Percentiles rank a stretch among this genome's conserved stretches.
Conservation (phyloP, 208 protist genomes). For the Giardia duodenalis region DNA sequence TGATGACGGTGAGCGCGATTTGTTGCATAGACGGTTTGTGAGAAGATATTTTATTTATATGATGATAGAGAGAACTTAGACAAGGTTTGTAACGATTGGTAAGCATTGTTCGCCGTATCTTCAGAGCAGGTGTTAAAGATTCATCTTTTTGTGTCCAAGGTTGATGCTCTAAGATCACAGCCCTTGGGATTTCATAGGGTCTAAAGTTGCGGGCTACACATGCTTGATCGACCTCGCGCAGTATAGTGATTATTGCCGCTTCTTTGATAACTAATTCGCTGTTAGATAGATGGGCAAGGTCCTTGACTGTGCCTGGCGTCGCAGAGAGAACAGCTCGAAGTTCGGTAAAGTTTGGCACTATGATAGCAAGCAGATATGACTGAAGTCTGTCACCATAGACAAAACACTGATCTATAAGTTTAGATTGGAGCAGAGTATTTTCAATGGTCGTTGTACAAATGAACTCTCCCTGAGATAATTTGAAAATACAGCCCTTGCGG, state of each 20-base stretch:
- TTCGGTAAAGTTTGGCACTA: conserved; percentile 13
- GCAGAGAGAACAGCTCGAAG: not conserved
- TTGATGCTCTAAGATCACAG: not conserved
- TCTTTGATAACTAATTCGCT: not conserved
- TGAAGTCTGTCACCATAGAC: conserved; percentile 25
- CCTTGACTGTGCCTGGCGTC: not conserved
- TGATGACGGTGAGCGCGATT: not conserved
- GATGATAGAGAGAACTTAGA: not conserved
- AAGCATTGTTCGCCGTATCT: conserved; percentile 16
- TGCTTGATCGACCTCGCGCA: not conserved
- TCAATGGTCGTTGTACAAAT: conserved; percentile 26
- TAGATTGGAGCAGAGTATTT: not conserved
- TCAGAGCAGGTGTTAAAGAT: conserved; percentile 32
- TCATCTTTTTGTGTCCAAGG: conserved; percentile 24
- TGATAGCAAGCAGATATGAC: conserved; percentile 21
- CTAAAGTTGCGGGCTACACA: not conserved
- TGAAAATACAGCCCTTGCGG: conserved; percentile 38
- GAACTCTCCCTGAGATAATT: conserved; percentile 40
- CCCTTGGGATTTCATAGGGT: conserved; percentile 24
- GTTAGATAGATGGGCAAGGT: too few species aligned
- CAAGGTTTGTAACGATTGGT: conserved; percentile 4
- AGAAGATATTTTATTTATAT: not conserved
- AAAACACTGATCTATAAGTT: not conserved
- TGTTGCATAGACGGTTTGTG: not conserved
- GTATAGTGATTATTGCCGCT: not conserved